phyloP scores from a whole-genome alignment of 176 grass and related monocot species.

The Hyparrhenia diplandra region DNA sequence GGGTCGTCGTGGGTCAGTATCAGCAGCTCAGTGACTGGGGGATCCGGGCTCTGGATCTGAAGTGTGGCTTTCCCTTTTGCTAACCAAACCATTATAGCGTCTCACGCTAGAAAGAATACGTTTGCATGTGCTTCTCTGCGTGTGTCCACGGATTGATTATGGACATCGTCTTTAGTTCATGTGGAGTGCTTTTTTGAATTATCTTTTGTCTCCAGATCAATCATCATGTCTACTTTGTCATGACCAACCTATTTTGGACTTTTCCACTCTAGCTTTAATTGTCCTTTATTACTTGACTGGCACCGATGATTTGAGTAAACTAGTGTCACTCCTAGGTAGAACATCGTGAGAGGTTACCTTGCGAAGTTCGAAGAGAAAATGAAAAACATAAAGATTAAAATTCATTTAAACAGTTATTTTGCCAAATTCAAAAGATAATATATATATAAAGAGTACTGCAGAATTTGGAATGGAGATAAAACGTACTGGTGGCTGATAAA shows the following conservation, averaged over 20 bases:
- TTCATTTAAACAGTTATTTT: not conserved
- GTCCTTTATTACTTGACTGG: not conserved
- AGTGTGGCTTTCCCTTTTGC: not conserved
- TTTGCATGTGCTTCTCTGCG: not conserved
- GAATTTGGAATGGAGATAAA: not conserved
- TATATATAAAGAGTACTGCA: not conserved
- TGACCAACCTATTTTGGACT: not conserved
- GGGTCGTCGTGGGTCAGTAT: not conserved
- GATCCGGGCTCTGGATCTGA: not conserved
- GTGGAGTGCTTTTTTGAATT: not conserved
- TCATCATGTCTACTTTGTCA: constrained; percentile 2
- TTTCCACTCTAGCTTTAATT: not conserved
- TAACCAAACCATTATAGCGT: not conserved
- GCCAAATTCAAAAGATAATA: not conserved
- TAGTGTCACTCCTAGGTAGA: not conserved
- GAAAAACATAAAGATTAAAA: too few species aligned
- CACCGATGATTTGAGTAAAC: not conserved
- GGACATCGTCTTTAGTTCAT: constrained; percentile 16
- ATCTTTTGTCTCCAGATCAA: not conserved
- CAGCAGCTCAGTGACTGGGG: too few species aligned
- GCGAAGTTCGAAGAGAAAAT: not conserved
- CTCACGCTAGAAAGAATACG: constrained; percentile 18
- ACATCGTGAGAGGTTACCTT: not conserved
- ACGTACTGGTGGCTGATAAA: not conserved
- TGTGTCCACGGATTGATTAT: constrained; percentile 1